Base-by-base conservation (phyloP, 2,329 filamentous ascomycete species). In the Aspergillus chevalieri region DNA sequence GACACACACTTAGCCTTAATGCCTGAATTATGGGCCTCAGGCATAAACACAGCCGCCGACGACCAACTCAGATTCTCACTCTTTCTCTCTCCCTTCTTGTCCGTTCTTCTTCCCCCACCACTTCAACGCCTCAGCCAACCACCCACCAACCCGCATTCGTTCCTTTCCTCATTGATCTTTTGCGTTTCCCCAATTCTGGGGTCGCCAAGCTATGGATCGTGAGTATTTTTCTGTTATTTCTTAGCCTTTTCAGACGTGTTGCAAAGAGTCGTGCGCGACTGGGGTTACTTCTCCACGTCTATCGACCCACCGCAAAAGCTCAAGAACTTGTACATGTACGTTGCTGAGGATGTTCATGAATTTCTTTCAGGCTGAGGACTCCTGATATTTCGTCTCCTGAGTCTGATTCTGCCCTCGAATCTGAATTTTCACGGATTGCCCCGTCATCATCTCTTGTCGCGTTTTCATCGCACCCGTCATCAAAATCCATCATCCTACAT, bases 191-290 rank as follows among this genome's bases (percentile, higher is more conserved):
- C 65, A 59, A 48, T 57, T 60, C 66, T 66, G 73, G 75, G 74
- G 72, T 73, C 70, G 73, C 71, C 72, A 68, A 70, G 72, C 66
- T 71, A 82, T 82, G 79, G 78, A 80, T 73, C 77, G 80, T 82
- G 70, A 79, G 78, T 81, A 61, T 59, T 55, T 59, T 62, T 61
- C 63, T 69, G 59, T 62, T 62, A 57, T 60, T 62, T 56, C 59
- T 51, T 58, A 51, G 52, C 52, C 53, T 41, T 56, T 44, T 52
- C 48, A 62, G 56, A 55, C 61, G 57, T 64, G 58, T 63, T 55
- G 26, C 26, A 30, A 54, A 61, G 62, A 56, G 63, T 50, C 57
- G 38, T 41, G 61, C 57, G 61, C 62, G 58, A 59, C 61, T 62
- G 62, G 64, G 57, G 63, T 30, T 69, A 68, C 66, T 65, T 68